phyloP scores from a whole-genome alignment of 805 yeast genomes.

The Kockiozyma suomiensis region DNA sequence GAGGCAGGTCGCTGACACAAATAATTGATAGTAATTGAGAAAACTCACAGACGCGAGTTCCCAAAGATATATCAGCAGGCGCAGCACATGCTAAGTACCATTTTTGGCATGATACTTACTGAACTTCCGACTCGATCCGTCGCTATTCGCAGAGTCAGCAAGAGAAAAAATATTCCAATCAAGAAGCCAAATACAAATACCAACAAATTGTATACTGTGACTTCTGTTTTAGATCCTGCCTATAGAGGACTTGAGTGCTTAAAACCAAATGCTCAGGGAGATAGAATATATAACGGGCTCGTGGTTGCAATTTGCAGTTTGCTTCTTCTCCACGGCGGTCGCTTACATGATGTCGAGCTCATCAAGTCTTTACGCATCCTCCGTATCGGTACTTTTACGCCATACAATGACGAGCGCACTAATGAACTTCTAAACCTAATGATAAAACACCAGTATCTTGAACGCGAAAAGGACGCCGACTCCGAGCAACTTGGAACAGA shows the following conservation, averaged over 20 bases:
- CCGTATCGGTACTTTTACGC: constrained; percentile 17
- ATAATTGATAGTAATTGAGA: constrained; percentile 20
- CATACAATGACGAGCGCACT: constrained; percentile 20
- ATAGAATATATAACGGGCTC: constrained; percentile 18
- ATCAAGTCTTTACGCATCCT: constrained; percentile 21
- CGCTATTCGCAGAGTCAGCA: constrained; percentile 1
- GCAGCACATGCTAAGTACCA: constrained; percentile 11
- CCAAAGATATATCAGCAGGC: constrained; percentile 18
- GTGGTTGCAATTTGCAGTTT: constrained; percentile 17
- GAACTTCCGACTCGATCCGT: constrained; percentile 26
- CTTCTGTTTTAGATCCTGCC: constrained; percentile 10
- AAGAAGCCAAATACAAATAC: neutral
- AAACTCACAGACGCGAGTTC: constrained; percentile 21
- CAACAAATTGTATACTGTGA: constrained; percentile 15
- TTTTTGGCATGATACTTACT: constrained; percentile 20
- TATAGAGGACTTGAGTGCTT: constrained; percentile 12
- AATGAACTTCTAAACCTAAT: constrained; percentile 16
- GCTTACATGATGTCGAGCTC: constrained; percentile 13
- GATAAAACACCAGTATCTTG: constrained; percentile 28
- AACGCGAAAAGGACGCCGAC: constrained; percentile 25
- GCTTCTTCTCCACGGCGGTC: constrained; percentile 23
- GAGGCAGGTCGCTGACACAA: neutral
- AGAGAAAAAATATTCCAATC: constrained; percentile 1
- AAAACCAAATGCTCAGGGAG: constrained; percentile 13
- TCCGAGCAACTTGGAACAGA: constrained; percentile 10